A percentile compares a stretch with the other conserved stretches of the same genome.
Conservation (phyloP, 2,329 filamentous ascomycete species). For the Alternaria alternata region DNA sequence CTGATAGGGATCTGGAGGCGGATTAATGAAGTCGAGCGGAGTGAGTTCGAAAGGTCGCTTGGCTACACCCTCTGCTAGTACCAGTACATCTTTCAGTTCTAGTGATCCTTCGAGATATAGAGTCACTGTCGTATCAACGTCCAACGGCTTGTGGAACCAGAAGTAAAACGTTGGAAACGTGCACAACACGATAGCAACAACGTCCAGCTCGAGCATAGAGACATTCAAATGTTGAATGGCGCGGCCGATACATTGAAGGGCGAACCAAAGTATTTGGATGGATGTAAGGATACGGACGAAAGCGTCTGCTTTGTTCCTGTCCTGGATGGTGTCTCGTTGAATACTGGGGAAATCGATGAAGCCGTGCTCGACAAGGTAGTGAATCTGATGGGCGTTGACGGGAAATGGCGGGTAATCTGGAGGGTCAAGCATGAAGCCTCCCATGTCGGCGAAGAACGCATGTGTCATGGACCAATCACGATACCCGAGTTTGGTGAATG, state of each 20-base stretch:
- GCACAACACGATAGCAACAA: background rate
- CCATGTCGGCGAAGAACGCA: background rate
- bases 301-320: background rate
- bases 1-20: background rate
- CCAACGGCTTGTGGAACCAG: background rate
- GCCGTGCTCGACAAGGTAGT: background rate
- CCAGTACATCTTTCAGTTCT: background rate
- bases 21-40: background rate
- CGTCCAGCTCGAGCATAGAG: background rate
- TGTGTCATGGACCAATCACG: background rate
- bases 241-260: background rate
- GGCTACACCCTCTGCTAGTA: background rate
- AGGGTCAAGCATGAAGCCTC: background rate
- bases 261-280: background rate
- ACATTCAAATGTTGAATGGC: background rate
- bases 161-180: background rate
- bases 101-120: background rate
- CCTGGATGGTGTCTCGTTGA: background rate
- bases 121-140: background rate
- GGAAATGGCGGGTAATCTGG: background rate
- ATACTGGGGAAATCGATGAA: background rate
- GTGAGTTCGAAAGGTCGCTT: background rate
- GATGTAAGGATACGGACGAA: background rate
- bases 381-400: background rate
- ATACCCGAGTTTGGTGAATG: background rate